These are phyloP conservation scores for Cyberlindnera xylosilytica DNA, from an alignment of 805 yeast species.

Conservation along the genomic window DNA sequence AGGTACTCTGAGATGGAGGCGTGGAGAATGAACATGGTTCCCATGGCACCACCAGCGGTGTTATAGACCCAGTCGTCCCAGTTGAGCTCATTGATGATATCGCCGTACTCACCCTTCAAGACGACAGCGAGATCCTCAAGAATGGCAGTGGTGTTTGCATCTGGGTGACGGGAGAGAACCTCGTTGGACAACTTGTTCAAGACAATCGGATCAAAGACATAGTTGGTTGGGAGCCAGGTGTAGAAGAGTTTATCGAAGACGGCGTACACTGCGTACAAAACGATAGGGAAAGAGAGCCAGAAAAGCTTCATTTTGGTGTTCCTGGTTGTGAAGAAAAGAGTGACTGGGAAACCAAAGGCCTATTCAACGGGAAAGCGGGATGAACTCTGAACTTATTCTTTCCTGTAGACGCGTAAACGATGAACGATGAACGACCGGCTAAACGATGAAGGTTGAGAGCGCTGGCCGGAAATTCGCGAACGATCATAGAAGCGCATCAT, in stretches of 20 bases:
- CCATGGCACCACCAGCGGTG: conserved; percentile 99
- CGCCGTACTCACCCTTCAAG: conserved; percentile 66
- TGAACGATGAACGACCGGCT: too few relatives aligned
- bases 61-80: conserved; percentile 91
- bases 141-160: conserved; percentile 58
- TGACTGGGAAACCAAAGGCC: background rate
- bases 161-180: conserved; percentile 51
- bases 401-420: conserved; percentile 1
- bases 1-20: conserved; percentile 92
- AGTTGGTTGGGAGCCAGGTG: conserved; percentile 69
- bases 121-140: conserved; percentile 58
- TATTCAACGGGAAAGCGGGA: too few relatives aligned
- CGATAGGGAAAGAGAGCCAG: conserved; percentile 25
- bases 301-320: conserved; percentile 18
- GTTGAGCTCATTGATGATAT: conserved; percentile 65
- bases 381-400: too few relatives aligned
- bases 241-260: conserved; percentile 41
- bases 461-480: too few relatives aligned
- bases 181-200: conserved; percentile 57
- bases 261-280: conserved; percentile 32
- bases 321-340: background rate
- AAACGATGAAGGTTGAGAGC: too few relatives aligned
- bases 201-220: conserved; percentile 63
- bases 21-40: conserved; percentile 89
- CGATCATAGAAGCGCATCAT: too few relatives aligned